Base-by-base conservation (phyloP, 352 stramenopile genomes). In the Pythium rhizo-oryzae region DNA sequence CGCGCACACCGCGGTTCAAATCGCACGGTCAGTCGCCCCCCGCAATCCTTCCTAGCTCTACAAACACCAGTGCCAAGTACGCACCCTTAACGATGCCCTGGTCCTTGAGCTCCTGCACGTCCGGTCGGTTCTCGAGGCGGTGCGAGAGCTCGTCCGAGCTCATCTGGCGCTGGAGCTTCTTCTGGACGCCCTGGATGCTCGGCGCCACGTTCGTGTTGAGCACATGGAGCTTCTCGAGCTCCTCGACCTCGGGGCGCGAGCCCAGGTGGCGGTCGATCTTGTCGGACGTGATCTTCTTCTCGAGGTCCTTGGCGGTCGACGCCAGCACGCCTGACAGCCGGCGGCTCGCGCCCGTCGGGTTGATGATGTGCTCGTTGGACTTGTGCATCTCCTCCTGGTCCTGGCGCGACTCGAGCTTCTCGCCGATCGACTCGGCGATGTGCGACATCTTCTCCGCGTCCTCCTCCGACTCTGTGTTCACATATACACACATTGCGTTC, bases 71-170 rank as follows among this genome's bases (percentile, higher is more conserved):
- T 46, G 9, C 39, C 11, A 16, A 18, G 19, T 4, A 43, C 65
- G 7, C 54, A 79, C 86, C 78, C 56, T 82, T 77, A 21, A 92
- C 81, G 25, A 96, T 91, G 39, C 82, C 74, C 6, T 84, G 80
- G 12, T 93, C 83, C 25, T 84, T 84, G 54, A 96, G 72, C 37
- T 94, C 83, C 59, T 91, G 80, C 21, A 93, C 76, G 50, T 93
- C 85, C 1, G 85, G 88, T 6, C 88, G 85, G 33, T 65, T 75
- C 54, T 93, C 85, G 9, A 96, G 71, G 0, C 78, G 72, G 52
- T 92, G 84, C 37, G 80, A 71, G 33, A 96, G 74, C 59, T 93
- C 81, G 51, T 93, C 84, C 21, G 87, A 79, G 62, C 81, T 89
- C 79, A 96, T 84, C 59, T 86, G 75, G 39, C 74, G 83, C 63